Base-by-base conservation (phyloP, 352 stramenopile species). In the Pythium coloratum region DNA sequence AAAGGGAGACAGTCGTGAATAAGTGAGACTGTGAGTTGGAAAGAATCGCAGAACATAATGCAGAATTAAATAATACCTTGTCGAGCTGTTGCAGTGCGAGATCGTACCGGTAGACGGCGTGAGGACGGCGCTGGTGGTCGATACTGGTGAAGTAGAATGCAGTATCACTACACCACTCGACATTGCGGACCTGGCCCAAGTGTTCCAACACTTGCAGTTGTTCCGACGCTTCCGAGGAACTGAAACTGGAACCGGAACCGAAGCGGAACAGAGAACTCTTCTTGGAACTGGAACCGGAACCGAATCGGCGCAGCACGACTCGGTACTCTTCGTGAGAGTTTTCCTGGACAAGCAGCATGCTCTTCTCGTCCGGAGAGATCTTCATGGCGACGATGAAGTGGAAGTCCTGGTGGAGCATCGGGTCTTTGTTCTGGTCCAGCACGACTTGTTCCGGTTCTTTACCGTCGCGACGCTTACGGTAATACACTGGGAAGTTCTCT, bases 401-500 rank as follows among this genome's bases (percentile, higher is more conserved):
- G 66, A 89, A 94, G 16, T 72, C 73, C 40, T 90, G 73, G 50
- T 79, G 69, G n/a, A 90, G 67, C 54, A 77, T 71, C 12, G 70
- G 62, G 49, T 92, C 77, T 26, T 73, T 55, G 69, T 95, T 95
- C 73, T 92, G 85, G 66, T 95, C 75, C 14, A 95, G 68, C 59
- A 95, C 80, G 50, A 90, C 74, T 92, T 69, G 54, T 90, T 77
- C n/a, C 32, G 63, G 42, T 12, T 54, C 70, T 20, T 26, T 44
- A 26, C 55, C 24, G 44, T 20, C 62, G 20, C 70, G 61, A n/a
- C 76, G 72, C 20, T 74, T 75, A 14, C 87, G 87, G 59, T 86
- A 93, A 66, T 94, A 95, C 30, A 92, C 82, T 0, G 82, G 85
- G 54, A 88, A 95, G 64, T 95, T 95, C 44, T 90, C 70, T 1